phyloP scores from a whole-genome alignment of 345 rosid species.

The Gossypium herbaceum region DNA sequence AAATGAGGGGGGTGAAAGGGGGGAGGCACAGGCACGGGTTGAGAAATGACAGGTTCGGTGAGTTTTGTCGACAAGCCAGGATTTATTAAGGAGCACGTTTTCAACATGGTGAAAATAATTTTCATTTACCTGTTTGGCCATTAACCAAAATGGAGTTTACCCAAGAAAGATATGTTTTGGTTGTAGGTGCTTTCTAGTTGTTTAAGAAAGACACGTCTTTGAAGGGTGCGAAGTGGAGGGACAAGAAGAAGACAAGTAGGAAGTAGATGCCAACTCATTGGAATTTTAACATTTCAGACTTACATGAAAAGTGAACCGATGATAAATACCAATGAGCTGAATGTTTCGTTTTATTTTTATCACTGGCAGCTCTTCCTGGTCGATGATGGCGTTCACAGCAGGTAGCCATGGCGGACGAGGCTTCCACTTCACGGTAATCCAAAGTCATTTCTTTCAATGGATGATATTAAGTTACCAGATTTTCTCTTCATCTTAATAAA shows the following conservation, averaged over 20 bases:
- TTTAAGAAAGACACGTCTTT: not conserved
- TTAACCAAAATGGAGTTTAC: not conserved
- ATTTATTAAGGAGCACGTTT: conserved; percentile 4
- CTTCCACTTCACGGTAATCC: not conserved
- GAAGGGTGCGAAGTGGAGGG: not conserved
- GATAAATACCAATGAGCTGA: not conserved
- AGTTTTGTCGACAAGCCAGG: not conserved
- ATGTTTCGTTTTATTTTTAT: not conserved
- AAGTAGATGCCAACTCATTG: conserved; percentile 1
- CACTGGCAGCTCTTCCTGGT: not conserved
- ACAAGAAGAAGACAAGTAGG: conserved; percentile 4
- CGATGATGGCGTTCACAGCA: not conserved
- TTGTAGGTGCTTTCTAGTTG: not conserved
- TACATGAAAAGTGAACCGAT: not conserved
- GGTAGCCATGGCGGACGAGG: not conserved
- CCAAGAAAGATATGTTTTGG: not conserved
- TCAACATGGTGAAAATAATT: not conserved
- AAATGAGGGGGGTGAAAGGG: not conserved
- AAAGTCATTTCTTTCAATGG: not conserved
- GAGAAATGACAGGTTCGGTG: conserved; percentile 1
- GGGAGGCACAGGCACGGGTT: not conserved
- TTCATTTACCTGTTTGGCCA: too few species aligned
- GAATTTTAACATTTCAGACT: not conserved
- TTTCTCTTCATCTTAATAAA: not conserved
- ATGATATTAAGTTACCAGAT: not conserved